Percentiles rank a stretch among this genome's conserved stretches.
These are phyloP conservation scores for Aspergillus heteromorphus DNA, from an alignment of 495 filamentous ascomycete genomes.

Conservation along the genomic window DNA sequence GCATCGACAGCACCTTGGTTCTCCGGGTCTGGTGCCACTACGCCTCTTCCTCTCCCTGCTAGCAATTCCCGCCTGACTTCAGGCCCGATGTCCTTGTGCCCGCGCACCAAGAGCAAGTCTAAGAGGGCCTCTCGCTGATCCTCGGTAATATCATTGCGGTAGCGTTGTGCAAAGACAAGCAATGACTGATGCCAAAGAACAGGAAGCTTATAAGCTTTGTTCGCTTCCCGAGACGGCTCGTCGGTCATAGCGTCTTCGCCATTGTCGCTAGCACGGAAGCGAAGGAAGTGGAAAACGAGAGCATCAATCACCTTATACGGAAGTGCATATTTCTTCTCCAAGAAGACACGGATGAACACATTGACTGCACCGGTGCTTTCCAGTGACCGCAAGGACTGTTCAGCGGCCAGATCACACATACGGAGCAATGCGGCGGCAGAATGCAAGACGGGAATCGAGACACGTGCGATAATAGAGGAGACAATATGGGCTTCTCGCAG, in stretches of 20 bases:
- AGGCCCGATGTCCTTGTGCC: conserved; percentile 83
- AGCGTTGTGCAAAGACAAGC: conserved; percentile 86
- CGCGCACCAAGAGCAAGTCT: conserved; percentile 79
- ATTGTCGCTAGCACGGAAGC: conserved; percentile 62
- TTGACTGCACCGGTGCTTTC: conserved; percentile 83
- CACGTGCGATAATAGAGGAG: conserved; percentile 70
- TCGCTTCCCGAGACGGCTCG: conserved; percentile 28
- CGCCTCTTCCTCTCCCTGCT: conserved; percentile 81
- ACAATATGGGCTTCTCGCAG: conserved; percentile 89
- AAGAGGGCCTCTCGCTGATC: conserved; percentile 89
- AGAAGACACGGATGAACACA: conserved; percentile 81
- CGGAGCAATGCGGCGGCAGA: conserved; percentile 87
- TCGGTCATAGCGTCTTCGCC: conserved; percentile 42
- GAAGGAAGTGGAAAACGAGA: conserved; percentile 91
- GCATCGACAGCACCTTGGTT: conserved; percentile 52
- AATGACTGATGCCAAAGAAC: conserved; percentile 90
- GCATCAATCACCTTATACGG: conserved; percentile 93
- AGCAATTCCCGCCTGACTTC: conserved; percentile 88
- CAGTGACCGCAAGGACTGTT: conserved; percentile 67
- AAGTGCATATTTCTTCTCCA: conserved; percentile 96
- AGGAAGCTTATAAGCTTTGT: conserved; percentile 59
- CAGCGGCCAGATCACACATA: conserved; percentile 87
- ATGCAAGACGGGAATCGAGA: conserved; percentile 82
- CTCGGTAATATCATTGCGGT: conserved; percentile 88
- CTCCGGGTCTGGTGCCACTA: conserved; percentile 53